Percentiles rank a stretch among this genome's conserved stretches.
These are phyloP conservation scores for Marsdenia floribunda DNA, from an alignment of 257 asterid species.

Conservation along the genomic window DNA sequence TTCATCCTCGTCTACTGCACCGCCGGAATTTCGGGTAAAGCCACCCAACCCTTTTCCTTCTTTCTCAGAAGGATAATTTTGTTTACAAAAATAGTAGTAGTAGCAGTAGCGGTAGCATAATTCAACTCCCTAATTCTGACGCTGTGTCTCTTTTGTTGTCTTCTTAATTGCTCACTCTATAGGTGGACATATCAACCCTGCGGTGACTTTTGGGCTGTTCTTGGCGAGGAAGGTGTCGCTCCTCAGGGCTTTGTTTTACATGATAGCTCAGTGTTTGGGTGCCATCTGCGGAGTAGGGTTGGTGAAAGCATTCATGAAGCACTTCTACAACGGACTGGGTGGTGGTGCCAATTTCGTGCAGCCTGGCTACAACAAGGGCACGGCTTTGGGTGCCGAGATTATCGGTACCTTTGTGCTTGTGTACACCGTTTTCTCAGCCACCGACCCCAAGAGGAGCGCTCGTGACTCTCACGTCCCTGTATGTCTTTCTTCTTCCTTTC, in stretches of 20 bases:
- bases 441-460: constrained; percentile 91
- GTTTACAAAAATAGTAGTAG: neutral
- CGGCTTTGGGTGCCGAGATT: constrained; percentile 88
- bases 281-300: constrained; percentile 89
- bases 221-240: constrained; percentile 87
- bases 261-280: constrained; percentile 75
- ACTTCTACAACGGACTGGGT: constrained; percentile 47
- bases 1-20: constrained; percentile 88
- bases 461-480: constrained; percentile 98
- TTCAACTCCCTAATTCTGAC: neutral
- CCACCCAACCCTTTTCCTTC: too few relatives aligned
- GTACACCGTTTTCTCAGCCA: constrained; percentile 92
- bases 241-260: constrained; percentile 67
- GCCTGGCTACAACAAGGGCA: constrained; percentile 69
- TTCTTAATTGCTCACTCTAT: neutral
- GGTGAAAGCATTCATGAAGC: constrained; percentile 81
- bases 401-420: constrained; percentile 79
- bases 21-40: constrained; percentile 74
- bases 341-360: constrained; percentile 72
- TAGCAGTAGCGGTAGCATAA: neutral
- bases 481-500: constrained; percentile 12
- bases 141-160: neutral
- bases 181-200: constrained; percentile 84
- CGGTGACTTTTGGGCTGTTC: constrained; percentile 84
- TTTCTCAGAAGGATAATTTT: neutral